Conservation (phyloP, 331 rosid genomes). For the Acacia pycnantha region DNA sequence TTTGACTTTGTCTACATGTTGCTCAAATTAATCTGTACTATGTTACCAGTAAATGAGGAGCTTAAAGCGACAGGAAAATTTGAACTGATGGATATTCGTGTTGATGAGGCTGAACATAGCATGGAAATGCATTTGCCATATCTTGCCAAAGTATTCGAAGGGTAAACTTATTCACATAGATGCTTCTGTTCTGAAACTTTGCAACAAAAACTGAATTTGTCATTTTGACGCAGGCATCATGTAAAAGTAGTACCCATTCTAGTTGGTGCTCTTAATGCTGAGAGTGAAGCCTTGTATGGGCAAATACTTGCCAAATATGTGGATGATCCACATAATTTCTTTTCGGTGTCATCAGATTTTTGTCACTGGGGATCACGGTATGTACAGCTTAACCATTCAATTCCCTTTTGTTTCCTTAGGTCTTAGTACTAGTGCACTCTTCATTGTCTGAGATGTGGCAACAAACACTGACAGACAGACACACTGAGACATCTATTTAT, state of each 20-base stretch:
- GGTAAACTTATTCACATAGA: slow-evolving; percentile 44
- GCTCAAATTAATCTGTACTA: slow-evolving; percentile 3
- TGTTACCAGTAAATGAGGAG: slow-evolving; percentile 65
- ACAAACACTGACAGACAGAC: not conserved
- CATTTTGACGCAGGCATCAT: slow-evolving; percentile 56
- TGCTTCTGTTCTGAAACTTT: slow-evolving; percentile 16
- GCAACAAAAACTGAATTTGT: slow-evolving; percentile 26
- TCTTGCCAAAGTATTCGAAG: slow-evolving; percentile 93
- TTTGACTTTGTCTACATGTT: slow-evolving; percentile 4
- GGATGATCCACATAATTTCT: slow-evolving; percentile 83
- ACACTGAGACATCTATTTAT: not conserved
- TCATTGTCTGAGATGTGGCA: not conserved
- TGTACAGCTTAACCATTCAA: slow-evolving; percentile 23
- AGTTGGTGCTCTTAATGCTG: slow-evolving; percentile 81
- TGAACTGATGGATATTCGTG: slow-evolving; percentile 71
- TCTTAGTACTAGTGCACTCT: not conserved
- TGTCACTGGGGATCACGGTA: slow-evolving; percentile 99
- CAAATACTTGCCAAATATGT: slow-evolving; percentile 57
- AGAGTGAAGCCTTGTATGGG: slow-evolving; percentile 63
- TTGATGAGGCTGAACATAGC: slow-evolving; percentile 99
- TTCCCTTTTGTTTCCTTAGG: not conserved
- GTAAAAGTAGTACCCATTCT: slow-evolving; percentile 91
- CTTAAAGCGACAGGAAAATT: slow-evolving; percentile 87
- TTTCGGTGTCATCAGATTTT: slow-evolving; percentile 91
- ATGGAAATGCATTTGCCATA: slow-evolving; percentile 99